Evolutionary conservation across 768 basidiomycete genomes (phyloP).

Genomic region (Mycena epipterygia): DNA sequence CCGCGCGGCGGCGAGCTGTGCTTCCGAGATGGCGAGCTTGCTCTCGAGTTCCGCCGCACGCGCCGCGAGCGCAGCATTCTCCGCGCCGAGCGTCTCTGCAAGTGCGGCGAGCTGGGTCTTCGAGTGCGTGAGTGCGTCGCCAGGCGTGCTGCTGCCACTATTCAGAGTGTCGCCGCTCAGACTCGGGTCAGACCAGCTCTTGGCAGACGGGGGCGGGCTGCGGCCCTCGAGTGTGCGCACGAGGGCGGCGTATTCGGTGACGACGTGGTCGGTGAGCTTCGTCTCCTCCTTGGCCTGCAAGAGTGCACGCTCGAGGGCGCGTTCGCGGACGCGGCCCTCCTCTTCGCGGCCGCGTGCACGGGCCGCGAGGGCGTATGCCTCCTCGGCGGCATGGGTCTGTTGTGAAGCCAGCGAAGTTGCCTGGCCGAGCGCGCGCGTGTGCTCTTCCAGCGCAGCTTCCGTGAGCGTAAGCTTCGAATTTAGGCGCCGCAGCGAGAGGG

Average conservation of each 20-base stretch:
- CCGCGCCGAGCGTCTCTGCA: constrained; percentile 61
- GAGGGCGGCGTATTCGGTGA: constrained; percentile 82
- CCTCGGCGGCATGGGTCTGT: constrained; percentile 59
- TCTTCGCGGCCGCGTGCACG: constrained; percentile 69
- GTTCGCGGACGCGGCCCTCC: constrained; percentile 61
- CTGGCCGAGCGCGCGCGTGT: constrained; percentile 62
- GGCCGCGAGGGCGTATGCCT: constrained; percentile 69
- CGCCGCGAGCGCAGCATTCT: constrained; percentile 60
- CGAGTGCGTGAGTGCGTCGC: not conserved
- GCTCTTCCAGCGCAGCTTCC: constrained; percentile 66
- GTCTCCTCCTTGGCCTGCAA: constrained; percentile 68
- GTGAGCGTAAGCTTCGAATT: constrained; percentile 77
- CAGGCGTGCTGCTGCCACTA: not conserved
- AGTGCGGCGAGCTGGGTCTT: constrained; percentile 40
- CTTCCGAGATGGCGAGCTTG: constrained; percentile 58
- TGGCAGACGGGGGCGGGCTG: constrained; percentile 43
- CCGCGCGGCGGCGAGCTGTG: constrained; percentile 62
- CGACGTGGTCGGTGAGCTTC: constrained; percentile 73
- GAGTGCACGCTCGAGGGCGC: constrained; percentile 61
- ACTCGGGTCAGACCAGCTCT: no score
- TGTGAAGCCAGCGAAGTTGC: constrained; percentile 58
- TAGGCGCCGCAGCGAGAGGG: constrained; percentile 75
- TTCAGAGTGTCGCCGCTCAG: no score
- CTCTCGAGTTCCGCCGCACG: constrained; percentile 58
- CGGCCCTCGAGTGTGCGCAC: constrained; percentile 72